Base-by-base conservation (phyloP, 2,329 filamentous ascomycete species). In the Aspergillus hortae region DNA sequence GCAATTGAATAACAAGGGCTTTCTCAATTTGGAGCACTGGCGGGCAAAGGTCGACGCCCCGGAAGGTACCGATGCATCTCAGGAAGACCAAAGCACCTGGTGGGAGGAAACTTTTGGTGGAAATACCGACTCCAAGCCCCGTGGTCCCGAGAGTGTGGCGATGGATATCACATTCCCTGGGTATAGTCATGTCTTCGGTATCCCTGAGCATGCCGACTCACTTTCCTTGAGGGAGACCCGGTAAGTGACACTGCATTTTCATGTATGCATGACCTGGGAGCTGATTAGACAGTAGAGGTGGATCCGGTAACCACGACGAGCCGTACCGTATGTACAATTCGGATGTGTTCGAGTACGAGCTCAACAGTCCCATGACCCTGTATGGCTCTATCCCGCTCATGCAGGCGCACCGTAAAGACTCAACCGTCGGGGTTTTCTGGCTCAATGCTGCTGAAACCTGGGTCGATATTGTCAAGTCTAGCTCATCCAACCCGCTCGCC, bases 361-460 rank as follows among this genome's bases (percentile, higher is more conserved):
- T 96, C 63, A 89, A 97, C 72, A 97, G 91, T 71, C 92, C 94
- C 0, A 99, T 99, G 94, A 97, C 94, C 0, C 80, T 99, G 1
- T 99, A 99, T 66, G 94, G 94, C n/a, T 79, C 91, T 6, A 97
- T 99, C 61, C 94, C 94, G 2, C 89, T 97, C 67, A 95, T 99
- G 90, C 94, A 97, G 72, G 94, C 94, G 15, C 92, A 99, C 67
- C 88, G 88, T 63, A 95, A 92, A 70, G 88, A 87, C 65, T 97
- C 92, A 0, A 94, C 90, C 1, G 92, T 97, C 27, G 94, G 91
- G 56, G 87, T 99, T 12, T 96, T 99, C 73, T 99, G 94, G 94
- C 81, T 99, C 51, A 99, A 96, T 68, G 90, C 86, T 46, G 94
- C 94, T 3, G 94, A 99, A 76, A 97, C 92, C 0, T 99, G 94